Evolutionary conservation across 805 yeast species (phyloP), one percentile per base, ranked within the genome.

Genomic region (Lipomyces yamadae): DNA sequence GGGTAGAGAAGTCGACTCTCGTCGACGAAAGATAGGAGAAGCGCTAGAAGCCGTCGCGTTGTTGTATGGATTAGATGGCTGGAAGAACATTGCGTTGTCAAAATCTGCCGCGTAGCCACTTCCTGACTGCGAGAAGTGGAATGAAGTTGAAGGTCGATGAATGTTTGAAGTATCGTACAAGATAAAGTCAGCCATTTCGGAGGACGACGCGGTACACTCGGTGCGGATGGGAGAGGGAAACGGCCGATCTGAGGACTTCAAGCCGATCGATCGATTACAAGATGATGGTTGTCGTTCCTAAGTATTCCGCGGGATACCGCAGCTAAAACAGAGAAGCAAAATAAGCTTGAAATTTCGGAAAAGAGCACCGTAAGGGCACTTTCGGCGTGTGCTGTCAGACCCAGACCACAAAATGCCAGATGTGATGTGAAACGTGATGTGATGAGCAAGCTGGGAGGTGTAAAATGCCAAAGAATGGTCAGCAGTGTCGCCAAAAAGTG

Each of bases 1-100:
- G 1, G 71, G 71, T 6, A 68, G 62, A 11, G 71, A 68, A 50
- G 42, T 62, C 8, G 71, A 68, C 58, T 63, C 70, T 45, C 71
- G 65, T 37, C 71, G 67, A 6, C 52, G 59, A 50, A 57, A 62
- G 60, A 56, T 53, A 30, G 65, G 58, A 15, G 60, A 29, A 52
- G 32, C n/a, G 34, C 29, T 52, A n/a, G 34, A 29, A 10, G 24
- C 15, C 8, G 30, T 4, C 34, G 55, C 24, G n/a, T 1, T 52
- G 34, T 29, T 32, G 34, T 29, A 52, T 29, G 55, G 34, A 52
- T 29, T 32, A n/a, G 30, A 52, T 8, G 55, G 4, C 11, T 29
- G 55, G 24, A 52, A 24, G 34, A 52, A 32, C 8, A 52, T n/a
- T 4, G 55, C 55, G 34, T 52, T 32, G 34, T 29, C 32, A 24